Evolutionary conservation across 108 stramenopile species (phyloP).

Genomic region (Cyclotella atomus): DNA sequence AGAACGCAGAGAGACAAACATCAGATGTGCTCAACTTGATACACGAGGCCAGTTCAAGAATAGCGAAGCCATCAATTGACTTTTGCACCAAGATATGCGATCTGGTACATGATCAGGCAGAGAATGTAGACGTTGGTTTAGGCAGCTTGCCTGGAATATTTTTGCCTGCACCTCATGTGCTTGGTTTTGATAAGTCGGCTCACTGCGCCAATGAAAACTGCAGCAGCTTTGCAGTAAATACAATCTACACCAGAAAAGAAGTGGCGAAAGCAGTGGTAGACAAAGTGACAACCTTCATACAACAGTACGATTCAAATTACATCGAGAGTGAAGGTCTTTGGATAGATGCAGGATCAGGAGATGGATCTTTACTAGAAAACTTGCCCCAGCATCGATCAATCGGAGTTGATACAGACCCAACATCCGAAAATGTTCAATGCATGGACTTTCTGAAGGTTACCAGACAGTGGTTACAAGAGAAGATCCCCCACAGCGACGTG

Average conservation of each 20-base stretch:
- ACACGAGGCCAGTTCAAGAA: neutral
- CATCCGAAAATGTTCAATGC: slow-evolving; percentile 1
- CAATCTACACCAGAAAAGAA: slow-evolving; percentile 41
- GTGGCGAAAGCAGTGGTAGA: slow-evolving; percentile 39
- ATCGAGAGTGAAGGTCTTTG: slow-evolving; percentile 25
- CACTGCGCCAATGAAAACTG: neutral
- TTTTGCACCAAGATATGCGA: neutral
- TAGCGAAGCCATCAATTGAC: neutral
- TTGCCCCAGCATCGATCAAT: slow-evolving; percentile 28
- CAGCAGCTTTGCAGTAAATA: slow-evolving; percentile 41
- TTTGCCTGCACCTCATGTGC: slow-evolving; percentile 36
- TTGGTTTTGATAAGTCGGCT: neutral
- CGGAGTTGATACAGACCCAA: slow-evolving; percentile 47
- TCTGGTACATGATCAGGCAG: neutral
- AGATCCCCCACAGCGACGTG: slow-evolving; percentile 2
- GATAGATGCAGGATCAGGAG: slow-evolving; percentile 56
- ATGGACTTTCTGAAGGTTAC: slow-evolving; percentile 37
- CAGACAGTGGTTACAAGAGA: slow-evolving; percentile 10
- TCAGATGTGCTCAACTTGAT: neutral
- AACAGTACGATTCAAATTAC: slow-evolving; percentile 1
- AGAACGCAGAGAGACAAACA: neutral
- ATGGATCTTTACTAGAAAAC: slow-evolving; percentile 42
- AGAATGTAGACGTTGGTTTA: slow-evolving; percentile 30
- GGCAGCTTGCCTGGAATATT: slow-evolving; percentile 43
- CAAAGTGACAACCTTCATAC: slow-evolving; percentile 19